Percentiles rank a stretch among this genome's conserved stretches.
Evolutionary conservation across 73 alveolate genomes (phyloP).

Genomic region (Paramecium pentaurelia): DNA sequence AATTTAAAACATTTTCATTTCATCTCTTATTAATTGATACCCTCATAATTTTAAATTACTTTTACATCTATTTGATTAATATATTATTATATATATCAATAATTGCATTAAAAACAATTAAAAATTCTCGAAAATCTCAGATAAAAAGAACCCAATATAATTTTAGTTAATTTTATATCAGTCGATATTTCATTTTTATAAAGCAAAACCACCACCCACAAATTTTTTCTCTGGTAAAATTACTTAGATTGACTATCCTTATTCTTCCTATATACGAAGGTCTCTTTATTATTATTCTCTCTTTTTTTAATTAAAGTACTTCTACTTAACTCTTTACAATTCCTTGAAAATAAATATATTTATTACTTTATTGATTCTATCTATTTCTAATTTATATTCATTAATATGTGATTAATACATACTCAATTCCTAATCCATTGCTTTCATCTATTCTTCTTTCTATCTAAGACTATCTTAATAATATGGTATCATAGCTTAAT

Average conservation of each 20-base stretch:
- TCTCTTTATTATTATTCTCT: slow-evolving; percentile 81
- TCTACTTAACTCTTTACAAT: slow-evolving; percentile 83
- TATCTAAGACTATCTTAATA: slow-evolving; percentile 85
- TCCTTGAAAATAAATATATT: slow-evolving; percentile 51
- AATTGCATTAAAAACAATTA: no score
- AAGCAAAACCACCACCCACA: slow-evolving; percentile 88
- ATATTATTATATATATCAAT: no score
- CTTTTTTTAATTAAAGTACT: slow-evolving; percentile 83
- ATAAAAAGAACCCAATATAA: not conserved
- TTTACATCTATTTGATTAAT: no score
- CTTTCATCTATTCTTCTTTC: slow-evolving; percentile 89
- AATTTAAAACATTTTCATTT: not conserved
- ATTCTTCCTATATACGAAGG: slow-evolving; percentile 68
- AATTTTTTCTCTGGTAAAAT: slow-evolving; percentile 82
- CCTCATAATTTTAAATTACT: no score
- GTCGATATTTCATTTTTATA: slow-evolving; percentile 20
- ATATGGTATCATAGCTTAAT: slow-evolving; percentile 80
- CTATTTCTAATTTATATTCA: slow-evolving; percentile 92
- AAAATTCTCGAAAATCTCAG: not conserved
- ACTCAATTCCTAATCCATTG: slow-evolving; percentile 90
- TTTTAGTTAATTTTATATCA: not conserved
- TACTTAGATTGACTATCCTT: slow-evolving; percentile 64
- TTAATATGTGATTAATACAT: slow-evolving; percentile 90
- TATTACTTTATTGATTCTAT: slow-evolving; percentile 78
- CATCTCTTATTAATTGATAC: no score